Evolutionary conservation across 805 yeast species (phyloP), one percentile per base, ranked within the genome.

Genomic region (Brettanomyces naardenensis): DNA sequence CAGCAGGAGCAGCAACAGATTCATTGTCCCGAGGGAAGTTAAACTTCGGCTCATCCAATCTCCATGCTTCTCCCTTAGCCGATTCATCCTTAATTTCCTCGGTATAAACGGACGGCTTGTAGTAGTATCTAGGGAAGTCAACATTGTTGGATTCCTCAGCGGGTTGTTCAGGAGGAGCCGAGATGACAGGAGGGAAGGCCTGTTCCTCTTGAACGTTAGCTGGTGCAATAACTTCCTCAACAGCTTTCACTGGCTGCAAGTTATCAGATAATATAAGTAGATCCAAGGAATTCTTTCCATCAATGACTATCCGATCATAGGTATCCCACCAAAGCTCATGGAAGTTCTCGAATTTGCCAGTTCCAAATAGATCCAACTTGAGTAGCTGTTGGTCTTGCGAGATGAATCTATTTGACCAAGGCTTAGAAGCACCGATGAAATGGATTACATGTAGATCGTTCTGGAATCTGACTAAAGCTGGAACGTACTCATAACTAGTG

Each of bases 341-440:
- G 10, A 56, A 44, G 29, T 51, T 50, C 17, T 45, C 40, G 2
- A 39, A 33, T 18, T 46, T 40, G 17, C 41, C 44, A 19, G 42
- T 20, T n/a, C 34, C 28, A 15, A 28, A 21, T 23, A 55, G 33
- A 20, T 42, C 33, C 14, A 49, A 31, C 36, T 41, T 46, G 25
- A 44, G 31, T 22, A 42, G 40, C 3, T 29, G 31, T 3, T 37
- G 19, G 33, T 45, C 44, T 19, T 26, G 33, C 11, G 38, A 35
- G 5, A 36, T 32, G 19, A 38, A 18, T 17, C 44, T 26, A 20
- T 40, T 40, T 9, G 37, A 47, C 63, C 63, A 58, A 5, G 63
- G 63, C 31, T 56, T 63, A 79, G 84, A 74, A 3, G 70, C 61
- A 0, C 90, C 90, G 44, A 83, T 81, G 49, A 72, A 83, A 54